Percentiles rank a stretch among this genome's conserved stretches.
phyloP scores from a whole-genome alignment of 83 land plant species.

The Isoetes engelmannii region DNA sequence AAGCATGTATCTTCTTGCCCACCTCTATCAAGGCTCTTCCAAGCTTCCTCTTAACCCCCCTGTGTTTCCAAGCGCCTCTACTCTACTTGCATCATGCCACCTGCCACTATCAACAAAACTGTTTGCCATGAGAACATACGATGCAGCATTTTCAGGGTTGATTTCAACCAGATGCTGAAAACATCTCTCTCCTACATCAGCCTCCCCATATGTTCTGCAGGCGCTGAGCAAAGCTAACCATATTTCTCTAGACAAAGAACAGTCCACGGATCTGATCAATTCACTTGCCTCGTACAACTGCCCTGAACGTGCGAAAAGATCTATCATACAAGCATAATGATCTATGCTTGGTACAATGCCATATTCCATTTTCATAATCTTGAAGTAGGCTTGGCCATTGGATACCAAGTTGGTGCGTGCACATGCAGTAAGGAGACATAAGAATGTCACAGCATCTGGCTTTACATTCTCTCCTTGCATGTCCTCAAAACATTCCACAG shows the following conservation, averaged over 20 bases:
- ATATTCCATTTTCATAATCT: not conserved
- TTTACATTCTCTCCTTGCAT: conserved; percentile 13
- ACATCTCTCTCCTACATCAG: conserved; percentile 6
- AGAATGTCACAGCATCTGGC: conserved; percentile 10
- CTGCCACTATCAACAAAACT: not conserved
- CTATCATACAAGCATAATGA: conserved; percentile 10
- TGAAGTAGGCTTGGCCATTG: conserved; percentile 7
- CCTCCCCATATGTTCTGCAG: conserved; percentile 14
- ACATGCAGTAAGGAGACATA: conserved; percentile 11
- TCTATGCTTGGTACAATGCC: conserved; percentile 1
- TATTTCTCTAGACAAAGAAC: not conserved
- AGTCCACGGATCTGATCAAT: not conserved
- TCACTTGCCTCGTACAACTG: conserved; percentile 1
- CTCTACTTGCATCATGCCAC: not conserved
- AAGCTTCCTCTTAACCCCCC: conserved; percentile 6
- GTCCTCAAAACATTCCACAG: conserved; percentile 11
- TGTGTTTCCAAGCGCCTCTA: conserved; percentile 14
- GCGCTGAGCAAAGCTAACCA: conserved; percentile 3
- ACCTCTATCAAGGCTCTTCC: conserved; percentile 13
- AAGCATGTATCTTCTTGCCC: conserved; percentile 8
- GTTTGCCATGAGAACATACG: conserved; percentile 9
- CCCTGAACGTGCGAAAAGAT: conserved; percentile 13
- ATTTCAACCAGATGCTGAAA: conserved; percentile 1
- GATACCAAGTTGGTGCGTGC: not conserved
- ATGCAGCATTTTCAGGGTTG: conserved; percentile 5